Percentiles rank a stretch among this genome's conserved stretches.
phyloP scores from a whole-genome alignment of 345 rosid species.

The Eucalyptus erythrocorys region DNA sequence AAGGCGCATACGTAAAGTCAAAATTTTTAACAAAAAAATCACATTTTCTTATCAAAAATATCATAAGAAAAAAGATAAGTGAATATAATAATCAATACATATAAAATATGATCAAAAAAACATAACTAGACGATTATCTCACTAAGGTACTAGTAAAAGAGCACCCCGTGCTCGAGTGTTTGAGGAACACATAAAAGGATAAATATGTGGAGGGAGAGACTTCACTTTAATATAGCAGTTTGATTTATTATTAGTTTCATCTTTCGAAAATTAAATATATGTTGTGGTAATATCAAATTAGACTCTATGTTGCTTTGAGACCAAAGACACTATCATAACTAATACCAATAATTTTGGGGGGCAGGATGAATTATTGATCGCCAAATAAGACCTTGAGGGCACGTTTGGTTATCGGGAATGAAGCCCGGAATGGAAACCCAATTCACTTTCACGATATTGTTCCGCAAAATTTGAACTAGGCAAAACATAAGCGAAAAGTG shows the following conservation, averaged over 20 bases:
- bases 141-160: not conserved
- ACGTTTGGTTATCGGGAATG: not conserved
- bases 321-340: not conserved
- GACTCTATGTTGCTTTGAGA: not conserved
- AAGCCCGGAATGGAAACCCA: not conserved
- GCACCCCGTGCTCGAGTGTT: not conserved
- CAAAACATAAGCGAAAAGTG: not conserved
- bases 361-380: too few relatives aligned
- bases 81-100: too few relatives aligned
- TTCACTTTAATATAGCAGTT: too few relatives aligned
- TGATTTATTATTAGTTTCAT: not conserved
- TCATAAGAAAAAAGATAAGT: too few relatives aligned
- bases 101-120: not conserved
- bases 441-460: not conserved
- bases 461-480: not conserved
- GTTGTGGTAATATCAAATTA: not conserved
- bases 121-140: not conserved
- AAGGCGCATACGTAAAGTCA: not conserved
- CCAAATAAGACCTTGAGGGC: not conserved
- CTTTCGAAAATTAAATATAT: not conserved
- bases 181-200: too few relatives aligned
- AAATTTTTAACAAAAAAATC: fast-evolving
- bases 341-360: too few relatives aligned
- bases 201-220: too few relatives aligned
- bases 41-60: too few relatives aligned